phyloP scores from a whole-genome alignment of 1,284 basidiomycete species.

The Cystobasidiaceae sp. region DNA sequence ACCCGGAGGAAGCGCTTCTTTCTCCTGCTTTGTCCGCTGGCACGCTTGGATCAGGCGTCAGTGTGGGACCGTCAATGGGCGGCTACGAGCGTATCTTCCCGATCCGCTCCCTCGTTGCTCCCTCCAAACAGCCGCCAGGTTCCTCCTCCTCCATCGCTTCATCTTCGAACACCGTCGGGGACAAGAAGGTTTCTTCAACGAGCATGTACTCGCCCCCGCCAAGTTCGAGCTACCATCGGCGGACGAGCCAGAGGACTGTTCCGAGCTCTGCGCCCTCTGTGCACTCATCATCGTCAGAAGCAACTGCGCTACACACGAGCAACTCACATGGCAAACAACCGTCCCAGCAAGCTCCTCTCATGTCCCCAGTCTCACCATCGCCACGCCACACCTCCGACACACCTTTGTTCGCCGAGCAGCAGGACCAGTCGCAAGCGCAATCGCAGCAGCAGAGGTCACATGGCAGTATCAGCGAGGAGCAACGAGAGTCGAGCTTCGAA shows the following conservation, averaged over 20 bases:
- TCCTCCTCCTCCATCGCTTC: neutral
- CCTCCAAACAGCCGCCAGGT: conserved; percentile 4
- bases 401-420: too few relatives aligned
- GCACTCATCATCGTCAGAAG: neutral
- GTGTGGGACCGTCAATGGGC: conserved; percentile 23
- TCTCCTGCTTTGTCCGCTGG: conserved; percentile 16
- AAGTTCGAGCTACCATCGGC: neutral
- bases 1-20: neutral
- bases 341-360: too few relatives aligned
- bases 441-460: neutral
- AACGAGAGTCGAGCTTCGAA: neutral
- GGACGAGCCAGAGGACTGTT: neutral
- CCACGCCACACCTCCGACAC: too few relatives aligned
- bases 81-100: conserved; percentile 28
- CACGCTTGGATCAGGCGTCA: conserved; percentile 19
- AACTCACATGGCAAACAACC: too few relatives aligned
- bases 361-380: too few relatives aligned
- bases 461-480: neutral
- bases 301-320: neutral
- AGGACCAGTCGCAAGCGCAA: neutral
- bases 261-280: neutral
- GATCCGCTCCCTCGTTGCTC: conserved; percentile 20
- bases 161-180: neutral
- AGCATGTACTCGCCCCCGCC: too few relatives aligned
- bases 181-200: too few relatives aligned